Evolutionary conservation across 2,329 filamentous ascomycete genomes (phyloP).

Genomic region (Paramyrothecium roridum): DNA sequence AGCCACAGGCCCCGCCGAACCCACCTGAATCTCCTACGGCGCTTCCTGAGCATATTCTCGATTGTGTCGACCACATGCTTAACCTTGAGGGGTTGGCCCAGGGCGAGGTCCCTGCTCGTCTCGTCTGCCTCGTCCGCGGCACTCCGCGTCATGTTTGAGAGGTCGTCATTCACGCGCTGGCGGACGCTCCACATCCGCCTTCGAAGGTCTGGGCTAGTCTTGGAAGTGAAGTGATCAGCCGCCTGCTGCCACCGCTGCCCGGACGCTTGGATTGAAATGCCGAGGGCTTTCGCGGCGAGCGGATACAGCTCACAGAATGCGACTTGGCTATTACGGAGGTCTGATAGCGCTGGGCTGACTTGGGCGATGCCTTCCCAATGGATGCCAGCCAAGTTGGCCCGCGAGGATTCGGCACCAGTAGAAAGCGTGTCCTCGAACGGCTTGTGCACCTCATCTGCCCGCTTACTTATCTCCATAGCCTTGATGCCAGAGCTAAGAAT

Average conservation of each 20-base stretch:
- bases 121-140: slow-evolving; percentile 78
- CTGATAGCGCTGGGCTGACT: slow-evolving; percentile 31
- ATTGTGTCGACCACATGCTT: slow-evolving; percentile 80
- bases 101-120: slow-evolving; percentile 71
- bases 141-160: slow-evolving; percentile 59
- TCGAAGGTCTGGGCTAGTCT: slow-evolving; percentile 53
- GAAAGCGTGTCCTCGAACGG: slow-evolving; percentile 23
- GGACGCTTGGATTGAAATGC: slow-evolving; percentile 41
- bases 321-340: slow-evolving; percentile 30
- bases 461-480: slow-evolving; percentile 73
- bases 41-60: slow-evolving; percentile 68
- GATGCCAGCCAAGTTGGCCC: slow-evolving; percentile 16
- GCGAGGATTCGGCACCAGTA: slow-evolving; percentile 14
- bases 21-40: slow-evolving; percentile 68
- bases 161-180: slow-evolving; percentile 45
- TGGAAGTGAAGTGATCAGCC: slow-evolving; percentile 55
- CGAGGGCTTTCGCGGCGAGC: slow-evolving; percentile 49
- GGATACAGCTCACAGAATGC: slow-evolving; percentile 45
- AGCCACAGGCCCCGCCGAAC: slow-evolving; percentile 75
- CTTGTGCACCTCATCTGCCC: slow-evolving; percentile 49
- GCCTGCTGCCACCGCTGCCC: slow-evolving; percentile 55
- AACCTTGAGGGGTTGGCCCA: slow-evolving; percentile 72
- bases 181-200: slow-evolving; percentile 44
- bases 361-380: slow-evolving; percentile 42
- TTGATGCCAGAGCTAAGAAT: slow-evolving; percentile 86